Conservation (phyloP, 129 eudicot species). For the Scalesia atractyloides region DNA sequence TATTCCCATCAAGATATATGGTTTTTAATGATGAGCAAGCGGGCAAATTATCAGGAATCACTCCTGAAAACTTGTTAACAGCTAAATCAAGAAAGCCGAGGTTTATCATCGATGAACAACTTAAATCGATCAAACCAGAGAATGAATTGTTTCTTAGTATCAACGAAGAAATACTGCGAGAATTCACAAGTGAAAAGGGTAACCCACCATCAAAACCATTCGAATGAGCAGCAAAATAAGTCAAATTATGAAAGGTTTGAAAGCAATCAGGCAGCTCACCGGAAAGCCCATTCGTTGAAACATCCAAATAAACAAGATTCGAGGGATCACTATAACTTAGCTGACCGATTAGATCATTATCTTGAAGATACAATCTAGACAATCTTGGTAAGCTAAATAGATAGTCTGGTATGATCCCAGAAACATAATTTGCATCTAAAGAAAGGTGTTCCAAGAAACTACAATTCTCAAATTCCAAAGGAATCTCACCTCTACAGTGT, state of each 20-base stretch:
- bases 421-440: slow-evolving; percentile 47
- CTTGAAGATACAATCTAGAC: slow-evolving; percentile 48
- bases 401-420: slow-evolving; percentile 56
- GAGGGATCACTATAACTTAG: slow-evolving; percentile 46
- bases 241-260: slow-evolving; percentile 35
- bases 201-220: slow-evolving; percentile 52
- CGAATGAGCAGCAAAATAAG: slow-evolving; percentile 59
- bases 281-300: slow-evolving; percentile 52
- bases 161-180: slow-evolving; percentile 44
- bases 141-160: slow-evolving; percentile 63
- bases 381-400: slow-evolving; percentile 44
- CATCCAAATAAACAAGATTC: slow-evolving; percentile 57
- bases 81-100: slow-evolving; percentile 61
- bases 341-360: slow-evolving; percentile 52
- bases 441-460: slow-evolving; percentile 47
- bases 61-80: slow-evolving; percentile 49
- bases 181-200: slow-evolving; percentile 60
- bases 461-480: slow-evolving; percentile 51
- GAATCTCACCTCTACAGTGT: slow-evolving; percentile 51
- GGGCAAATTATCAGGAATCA: slow-evolving; percentile 61
- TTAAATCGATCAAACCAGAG: slow-evolving; percentile 43
- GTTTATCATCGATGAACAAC: slow-evolving; percentile 58
- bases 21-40: slow-evolving; percentile 39
- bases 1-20: slow-evolving; percentile 57
- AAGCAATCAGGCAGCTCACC: slow-evolving; percentile 66